Percentiles rank a stretch among this genome's conserved stretches.
These are phyloP conservation scores for Fraxinus sp. DNA, from an alignment of 305 asterid species.

Conservation along the genomic window DNA sequence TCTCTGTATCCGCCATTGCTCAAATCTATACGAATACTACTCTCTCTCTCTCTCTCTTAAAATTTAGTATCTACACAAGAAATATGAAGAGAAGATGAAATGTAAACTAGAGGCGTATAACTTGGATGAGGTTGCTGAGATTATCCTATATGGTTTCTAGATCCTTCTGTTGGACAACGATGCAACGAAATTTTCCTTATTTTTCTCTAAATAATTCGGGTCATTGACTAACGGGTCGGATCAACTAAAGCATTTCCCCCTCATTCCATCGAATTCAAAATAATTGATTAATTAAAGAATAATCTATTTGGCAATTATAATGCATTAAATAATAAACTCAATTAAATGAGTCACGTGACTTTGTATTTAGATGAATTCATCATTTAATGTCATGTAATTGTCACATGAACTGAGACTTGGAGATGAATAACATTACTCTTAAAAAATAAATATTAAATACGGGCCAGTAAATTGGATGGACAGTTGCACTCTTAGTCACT, in stretches of 20 bases:
- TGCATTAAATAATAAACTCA: too few relatives aligned
- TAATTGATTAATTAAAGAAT: too few relatives aligned
- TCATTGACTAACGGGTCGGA: neutral
- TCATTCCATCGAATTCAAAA: neutral
- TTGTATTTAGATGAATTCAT: too few relatives aligned
- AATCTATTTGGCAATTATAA: too few relatives aligned
- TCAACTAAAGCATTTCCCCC: neutral
- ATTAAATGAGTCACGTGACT: too few relatives aligned
- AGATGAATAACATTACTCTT: too few relatives aligned
- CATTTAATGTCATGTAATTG: too few relatives aligned
- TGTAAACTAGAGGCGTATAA: neutral
- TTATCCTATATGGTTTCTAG: neutral
- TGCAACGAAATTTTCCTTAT: neutral
- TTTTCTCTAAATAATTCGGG: neutral
- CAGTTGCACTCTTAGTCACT: neutral
- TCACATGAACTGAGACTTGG: too few relatives aligned
- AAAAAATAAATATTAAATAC: too few relatives aligned
- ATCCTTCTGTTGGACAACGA: neutral
- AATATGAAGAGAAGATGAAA: neutral
- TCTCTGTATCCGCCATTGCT: neutral
- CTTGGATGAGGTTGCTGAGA: neutral
- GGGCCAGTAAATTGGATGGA: neutral
- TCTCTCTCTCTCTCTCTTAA: neutral
- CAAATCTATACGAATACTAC: neutral
- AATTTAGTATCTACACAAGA: neutral